Evolutionary conservation across 2,329 filamentous ascomycete genomes (phyloP).

Genomic region (Chaetomium sp.): DNA sequence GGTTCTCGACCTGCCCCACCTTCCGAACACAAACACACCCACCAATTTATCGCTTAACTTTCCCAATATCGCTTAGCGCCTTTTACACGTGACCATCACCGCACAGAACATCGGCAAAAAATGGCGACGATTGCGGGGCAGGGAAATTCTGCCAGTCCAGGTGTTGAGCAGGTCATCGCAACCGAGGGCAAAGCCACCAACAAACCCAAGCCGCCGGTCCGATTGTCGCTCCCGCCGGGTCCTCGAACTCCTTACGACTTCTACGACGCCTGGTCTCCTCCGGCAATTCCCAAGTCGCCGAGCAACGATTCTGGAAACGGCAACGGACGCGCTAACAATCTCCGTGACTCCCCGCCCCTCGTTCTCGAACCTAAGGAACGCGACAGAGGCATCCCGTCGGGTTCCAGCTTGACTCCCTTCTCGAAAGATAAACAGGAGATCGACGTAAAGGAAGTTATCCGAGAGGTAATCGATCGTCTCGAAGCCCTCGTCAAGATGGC

Average conservation of each 20-base stretch:
- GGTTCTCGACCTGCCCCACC: not conserved
- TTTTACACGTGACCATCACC: conserved; percentile 18
- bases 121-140: conserved; percentile 24
- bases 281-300: conserved; percentile 7
- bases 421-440: too few relatives aligned
- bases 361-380: too few relatives aligned
- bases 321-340: too few relatives aligned
- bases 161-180: conserved; percentile 4
- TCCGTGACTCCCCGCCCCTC: too few relatives aligned
- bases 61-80: conserved; percentile 4
- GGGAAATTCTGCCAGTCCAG: conserved; percentile 20
- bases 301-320: not conserved
- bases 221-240: conserved; percentile 8
- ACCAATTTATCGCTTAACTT: conserved; percentile 12
- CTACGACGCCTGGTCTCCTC: conserved; percentile 16
- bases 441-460: conserved; percentile 1
- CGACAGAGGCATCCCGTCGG: too few relatives aligned
- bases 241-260: conserved; percentile 16
- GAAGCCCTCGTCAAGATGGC: conserved; percentile 31
- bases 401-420: too few relatives aligned
- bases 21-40: conserved; percentile 4
- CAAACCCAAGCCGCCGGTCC: conserved; percentile 16
- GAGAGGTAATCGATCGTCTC: conserved; percentile 4
- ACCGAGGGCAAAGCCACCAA: conserved; percentile 13
- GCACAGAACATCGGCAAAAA: conserved; percentile 22